phyloP scores from a whole-genome alignment of 2,329 filamentous ascomycete species.

The Trichoderma koningiopsis region DNA sequence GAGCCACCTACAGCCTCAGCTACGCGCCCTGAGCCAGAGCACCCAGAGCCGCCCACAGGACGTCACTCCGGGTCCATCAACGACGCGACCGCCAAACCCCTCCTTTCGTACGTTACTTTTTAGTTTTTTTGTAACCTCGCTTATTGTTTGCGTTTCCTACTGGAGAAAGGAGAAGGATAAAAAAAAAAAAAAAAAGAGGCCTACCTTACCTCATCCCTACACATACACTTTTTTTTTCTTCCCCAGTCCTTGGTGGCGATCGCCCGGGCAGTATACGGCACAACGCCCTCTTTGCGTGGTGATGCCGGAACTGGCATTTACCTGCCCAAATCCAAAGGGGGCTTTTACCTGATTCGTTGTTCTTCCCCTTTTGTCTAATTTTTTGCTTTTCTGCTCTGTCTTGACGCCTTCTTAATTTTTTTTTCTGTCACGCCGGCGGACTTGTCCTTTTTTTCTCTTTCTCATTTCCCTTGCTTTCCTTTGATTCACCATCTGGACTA shows the following conservation, averaged over 20 bases:
- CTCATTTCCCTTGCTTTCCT: not conserved
- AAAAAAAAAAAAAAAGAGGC: not conserved
- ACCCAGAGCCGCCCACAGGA: slow-evolving; percentile 5
- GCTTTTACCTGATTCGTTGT: not conserved
- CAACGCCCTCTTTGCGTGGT: slow-evolving; percentile 21
- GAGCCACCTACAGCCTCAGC: not conserved
- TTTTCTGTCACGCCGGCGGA: not conserved
- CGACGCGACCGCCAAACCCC: slow-evolving; percentile 44
- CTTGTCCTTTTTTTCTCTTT: slow-evolving; percentile 15
- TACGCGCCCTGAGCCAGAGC: not conserved
- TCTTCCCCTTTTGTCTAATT: not conserved
- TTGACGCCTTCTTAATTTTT: not conserved
- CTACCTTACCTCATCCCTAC: not conserved
- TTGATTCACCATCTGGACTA: slow-evolving; percentile 18
- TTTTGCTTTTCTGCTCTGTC: not conserved
- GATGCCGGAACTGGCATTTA: slow-evolving; percentile 14
- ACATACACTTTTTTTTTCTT: not conserved
- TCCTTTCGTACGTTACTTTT: slow-evolving; percentile 53
- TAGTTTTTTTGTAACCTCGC: slow-evolving; percentile 11
- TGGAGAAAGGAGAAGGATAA: not conserved
- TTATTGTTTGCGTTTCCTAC: not conserved
- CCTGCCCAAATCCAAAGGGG: not conserved
- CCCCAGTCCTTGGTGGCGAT: not conserved
- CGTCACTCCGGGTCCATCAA: slow-evolving; percentile 4
- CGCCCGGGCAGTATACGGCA: slow-evolving; percentile 14